Evolutionary conservation across 352 stramenopile species (phyloP).

Genomic region (Pythium aphanidermatum): DNA sequence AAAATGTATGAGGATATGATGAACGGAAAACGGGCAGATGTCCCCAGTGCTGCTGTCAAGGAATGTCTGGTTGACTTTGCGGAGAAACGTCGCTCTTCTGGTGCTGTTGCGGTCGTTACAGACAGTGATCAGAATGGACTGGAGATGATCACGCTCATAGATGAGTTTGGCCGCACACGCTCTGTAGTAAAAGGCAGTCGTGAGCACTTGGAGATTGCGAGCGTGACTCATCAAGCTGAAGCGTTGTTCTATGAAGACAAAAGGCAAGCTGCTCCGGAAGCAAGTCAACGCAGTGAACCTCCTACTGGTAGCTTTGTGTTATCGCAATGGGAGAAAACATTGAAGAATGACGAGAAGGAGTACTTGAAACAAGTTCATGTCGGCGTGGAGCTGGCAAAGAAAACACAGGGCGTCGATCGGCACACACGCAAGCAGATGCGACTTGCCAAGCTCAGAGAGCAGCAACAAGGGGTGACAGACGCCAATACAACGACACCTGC

Average conservation of each 20-base stretch:
- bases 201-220: conserved; percentile 23
- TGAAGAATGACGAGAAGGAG: conserved; percentile 55
- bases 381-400: conserved; percentile 37
- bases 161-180: conserved; percentile 59
- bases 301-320: conserved; percentile 54
- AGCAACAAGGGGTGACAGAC: conserved; percentile 27
- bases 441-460: conserved; percentile 49
- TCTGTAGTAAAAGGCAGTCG: conserved; percentile 31
- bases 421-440: conserved; percentile 59
- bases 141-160: conserved; percentile 32
- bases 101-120: conserved; percentile 14
- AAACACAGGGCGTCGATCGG: conserved; percentile 8
- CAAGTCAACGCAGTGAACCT: background rate
- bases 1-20: conserved; percentile 73
- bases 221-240: conserved; percentile 9
- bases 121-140: background rate
- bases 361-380: conserved; percentile 67
- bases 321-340: conserved; percentile 75
- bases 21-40: conserved; percentile 18
- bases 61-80: conserved; percentile 73
- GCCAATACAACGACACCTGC: conserved; percentile 2
- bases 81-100: conserved; percentile 30
- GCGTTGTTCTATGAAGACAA: conserved; percentile 16
- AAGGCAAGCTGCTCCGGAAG: background rate
- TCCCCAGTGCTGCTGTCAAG: conserved; percentile 12